Conservation (phyloP, 2,329 filamentous ascomycete species). For the Leptographium procerum region DNA sequence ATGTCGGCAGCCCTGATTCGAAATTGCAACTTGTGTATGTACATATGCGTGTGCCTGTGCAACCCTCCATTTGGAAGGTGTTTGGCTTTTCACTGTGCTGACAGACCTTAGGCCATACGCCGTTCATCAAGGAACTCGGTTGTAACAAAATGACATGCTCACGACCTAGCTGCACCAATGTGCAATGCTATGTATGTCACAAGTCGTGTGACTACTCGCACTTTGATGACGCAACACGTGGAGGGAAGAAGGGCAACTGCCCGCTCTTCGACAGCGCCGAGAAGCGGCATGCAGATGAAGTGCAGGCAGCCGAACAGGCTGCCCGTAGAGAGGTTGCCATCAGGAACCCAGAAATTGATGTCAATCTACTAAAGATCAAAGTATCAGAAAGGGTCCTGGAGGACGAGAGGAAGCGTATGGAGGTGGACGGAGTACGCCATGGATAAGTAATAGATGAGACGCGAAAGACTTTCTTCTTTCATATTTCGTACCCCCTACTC, state of each 20-base stretch:
- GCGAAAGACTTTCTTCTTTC: not conserved
- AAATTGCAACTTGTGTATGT: slow-evolving; percentile 54
- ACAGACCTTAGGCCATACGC: slow-evolving; percentile 40
- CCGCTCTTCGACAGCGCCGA: slow-evolving; percentile 55
- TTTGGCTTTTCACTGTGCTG: not conserved
- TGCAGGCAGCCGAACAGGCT: slow-evolving; percentile 47
- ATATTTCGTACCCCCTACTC: not conserved
- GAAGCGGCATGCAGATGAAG: slow-evolving; percentile 50
- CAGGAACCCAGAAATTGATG: slow-evolving; percentile 49
- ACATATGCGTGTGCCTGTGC: not conserved
- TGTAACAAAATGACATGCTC: slow-evolving; percentile 79
- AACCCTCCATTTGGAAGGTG: no score
- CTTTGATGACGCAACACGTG: slow-evolving; percentile 45
- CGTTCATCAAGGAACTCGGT: slow-evolving; percentile 66
- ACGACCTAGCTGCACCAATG: slow-evolving; percentile 35
- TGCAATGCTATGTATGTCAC: slow-evolving; percentile 62
- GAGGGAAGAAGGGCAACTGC: slow-evolving; percentile 44
- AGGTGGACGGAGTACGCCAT: not conserved
- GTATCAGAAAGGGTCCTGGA: slow-evolving; percentile 41
- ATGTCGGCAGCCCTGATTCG: slow-evolving; percentile 73
- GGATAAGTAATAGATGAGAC: not conserved
- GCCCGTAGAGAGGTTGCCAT: slow-evolving; percentile 42
- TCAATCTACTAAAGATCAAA: slow-evolving; percentile 45
- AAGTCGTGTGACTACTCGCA: slow-evolving; percentile 56
- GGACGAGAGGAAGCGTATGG: slow-evolving; percentile 25